Evolutionary conservation across 2,329 filamentous ascomycete genomes (phyloP), one percentile per base, ranked within the genome.

Genomic region (Pyrenochaeta sp.): DNA sequence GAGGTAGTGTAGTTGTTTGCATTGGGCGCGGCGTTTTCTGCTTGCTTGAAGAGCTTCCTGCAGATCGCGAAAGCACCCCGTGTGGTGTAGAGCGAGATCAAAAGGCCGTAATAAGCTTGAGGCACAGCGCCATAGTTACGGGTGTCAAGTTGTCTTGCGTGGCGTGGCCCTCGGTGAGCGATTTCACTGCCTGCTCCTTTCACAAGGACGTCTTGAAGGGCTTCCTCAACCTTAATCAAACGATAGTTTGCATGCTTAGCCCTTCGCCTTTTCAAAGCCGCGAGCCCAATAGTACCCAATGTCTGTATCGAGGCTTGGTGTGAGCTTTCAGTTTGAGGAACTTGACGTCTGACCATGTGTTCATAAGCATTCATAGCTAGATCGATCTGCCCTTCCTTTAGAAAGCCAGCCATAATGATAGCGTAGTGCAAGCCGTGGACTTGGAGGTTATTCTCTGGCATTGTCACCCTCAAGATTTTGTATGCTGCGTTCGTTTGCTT

Each of bases 81-180:
- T 15, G 72, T 69, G 11, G 80, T 81, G 63, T 87, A 84, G 4
- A 85, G 76, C 39, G 82, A 83, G 60, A 89, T 81, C 43, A 88
- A 64, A 49, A 81, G 78, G 49, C 83, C 81, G 51, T 85, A 82
- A 63, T 85, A 85, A 14, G 81, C 73, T 3, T 80, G 71, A 30
- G 82, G 78, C 41, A 81, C 75, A 41, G 80, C 75, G 29, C 79
- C 72, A 37, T 79, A 69, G 17, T 75, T 54, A 11, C 69, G 69
- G 7, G 57, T 45, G 17, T 69, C 67, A 15, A 68, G 49, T 2
- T 63, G 58, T 40, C 62, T 61, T 17, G 54, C 45, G 15, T 67
- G 63, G 15, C 49, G 50, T 3, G 73, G 73, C 39, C 74, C 57
- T 18, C 63, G 57, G 31, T 64, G 45, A n/a, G 67, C 68, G 17